A percentile compares a stretch with the other conserved stretches of the same genome.
Evolutionary conservation across 495 filamentous ascomycete genomes (phyloP).

Genomic region (Daldinia caldariorum): DNA sequence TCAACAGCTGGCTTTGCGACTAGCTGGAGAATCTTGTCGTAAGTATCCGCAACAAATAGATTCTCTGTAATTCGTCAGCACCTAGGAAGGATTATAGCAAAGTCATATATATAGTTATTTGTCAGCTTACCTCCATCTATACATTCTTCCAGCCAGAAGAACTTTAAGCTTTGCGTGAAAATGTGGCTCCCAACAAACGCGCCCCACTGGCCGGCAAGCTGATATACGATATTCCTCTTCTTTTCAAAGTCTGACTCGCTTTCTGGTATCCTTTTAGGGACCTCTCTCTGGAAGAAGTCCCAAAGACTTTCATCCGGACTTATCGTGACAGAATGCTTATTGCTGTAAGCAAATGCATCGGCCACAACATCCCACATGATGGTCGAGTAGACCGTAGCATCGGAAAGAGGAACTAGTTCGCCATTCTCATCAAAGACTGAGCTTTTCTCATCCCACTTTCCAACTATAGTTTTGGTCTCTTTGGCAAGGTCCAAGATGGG

Average conservation of each 20-base stretch:
- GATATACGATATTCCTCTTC: constrained; percentile 65
- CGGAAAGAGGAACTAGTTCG: constrained; percentile 59
- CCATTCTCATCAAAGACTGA: constrained; percentile 73
- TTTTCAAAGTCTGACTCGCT: constrained; percentile 53
- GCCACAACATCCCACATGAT: constrained; percentile 82
- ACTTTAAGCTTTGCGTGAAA: constrained; percentile 83
- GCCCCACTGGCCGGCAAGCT: constrained; percentile 83
- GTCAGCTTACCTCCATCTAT: constrained; percentile 81
- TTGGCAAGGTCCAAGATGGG: constrained; percentile 83
- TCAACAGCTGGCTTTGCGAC: constrained; percentile 71
- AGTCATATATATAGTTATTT: not conserved
- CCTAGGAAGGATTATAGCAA: not conserved
- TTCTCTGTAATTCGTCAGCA: constrained; percentile 68
- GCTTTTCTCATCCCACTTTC: constrained; percentile 66
- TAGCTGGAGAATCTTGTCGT: constrained; percentile 74
- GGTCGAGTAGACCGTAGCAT: constrained; percentile 64
- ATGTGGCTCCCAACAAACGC: constrained; percentile 83
- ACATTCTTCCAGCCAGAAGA: constrained; percentile 94
- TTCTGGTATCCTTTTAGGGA: constrained; percentile 63
- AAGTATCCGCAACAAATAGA: constrained; percentile 87
- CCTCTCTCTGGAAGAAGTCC: constrained; percentile 77
- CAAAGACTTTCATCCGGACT: constrained; percentile 72
- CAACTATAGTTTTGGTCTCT: constrained; percentile 68
- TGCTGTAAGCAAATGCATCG: constrained; percentile 82
- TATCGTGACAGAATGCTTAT: constrained; percentile 70